Base-by-base conservation (phyloP, 495 filamentous ascomycete genomes). In the Trichoderma gamsii region DNA sequence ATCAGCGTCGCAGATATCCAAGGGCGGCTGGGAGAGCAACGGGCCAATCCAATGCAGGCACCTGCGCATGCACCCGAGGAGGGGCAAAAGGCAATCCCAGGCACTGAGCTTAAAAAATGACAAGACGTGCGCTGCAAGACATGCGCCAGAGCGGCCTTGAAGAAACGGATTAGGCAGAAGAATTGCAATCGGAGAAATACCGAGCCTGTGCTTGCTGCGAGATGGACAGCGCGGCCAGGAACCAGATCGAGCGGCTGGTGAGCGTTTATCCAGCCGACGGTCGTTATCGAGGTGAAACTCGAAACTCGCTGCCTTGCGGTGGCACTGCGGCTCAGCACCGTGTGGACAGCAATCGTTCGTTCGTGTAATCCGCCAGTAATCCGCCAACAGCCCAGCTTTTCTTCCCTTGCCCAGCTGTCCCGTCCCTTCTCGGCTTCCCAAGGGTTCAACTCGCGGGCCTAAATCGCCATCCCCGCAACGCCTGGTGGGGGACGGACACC, bases 281-380 rank as follows among this genome's bases (percentile, higher is more conserved):
- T 32, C 56, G 56, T 61, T 27, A 61, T 61, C 56, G 56, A 61
- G 23, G 3, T 13, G 23, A 61, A 61, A 61, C 56, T 61, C 56
- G 23, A 61, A 61, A 61, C 56, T 61, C 56, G 56, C 56, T 32
- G 56, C 56, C 56, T 61, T 61, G 56, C 27, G 56, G 56, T 61
- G 56, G 56, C 56, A 61, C 25, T 16, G 25, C 23, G 16, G n/a
- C 16, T 11, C 23, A 61, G 44, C 44, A 49, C 44, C n/a, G 44
- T 49, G 44, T 15, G 15, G 7, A 15, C 13, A 49, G 44, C 4
- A 29, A 29, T 15, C 44, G n/a, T n/a, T 29, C 29, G 29, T 29
- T n/a, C 44, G n/a, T 49, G 44, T 49, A n/a, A 15, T 49, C 44
- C 44, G n/a, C n/a, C n/a, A n/a, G n/a, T n/a, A n/a, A n/a, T 49